phyloP scores from a whole-genome alignment of 805 yeast species.

The Myxozyma melibiosi region DNA sequence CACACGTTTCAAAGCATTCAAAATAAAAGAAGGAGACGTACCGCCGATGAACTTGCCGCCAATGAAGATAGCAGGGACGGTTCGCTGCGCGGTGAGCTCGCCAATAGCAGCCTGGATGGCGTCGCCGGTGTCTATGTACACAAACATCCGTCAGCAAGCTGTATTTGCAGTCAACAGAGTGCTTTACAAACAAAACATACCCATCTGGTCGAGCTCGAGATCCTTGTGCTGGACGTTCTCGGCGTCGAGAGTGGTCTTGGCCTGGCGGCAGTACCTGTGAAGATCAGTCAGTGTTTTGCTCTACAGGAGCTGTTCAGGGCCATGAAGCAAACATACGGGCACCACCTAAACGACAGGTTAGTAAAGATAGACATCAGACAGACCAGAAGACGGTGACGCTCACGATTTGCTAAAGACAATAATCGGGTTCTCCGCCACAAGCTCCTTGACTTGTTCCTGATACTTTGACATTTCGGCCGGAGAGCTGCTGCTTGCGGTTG shows the following conservation, averaged over 20 bases:
- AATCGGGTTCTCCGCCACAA: constrained; percentile 66
- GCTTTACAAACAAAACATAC: constrained; percentile 26
- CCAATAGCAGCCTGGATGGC: constrained; percentile 78
- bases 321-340: constrained; percentile 27
- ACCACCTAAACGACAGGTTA: constrained; percentile 14
- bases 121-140: constrained; percentile 61
- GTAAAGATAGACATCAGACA: constrained; percentile 33
- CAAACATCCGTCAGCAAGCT: not conserved
- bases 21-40: constrained; percentile 7
- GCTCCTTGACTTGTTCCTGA: constrained; percentile 48
- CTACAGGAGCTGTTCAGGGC: not conserved
- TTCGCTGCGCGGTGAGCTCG: constrained; percentile 82
- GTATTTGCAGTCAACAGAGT: constrained; percentile 20
- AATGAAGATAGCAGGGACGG: constrained; percentile 92
- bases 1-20: not conserved
- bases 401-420: constrained; percentile 81
- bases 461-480: constrained; percentile 27
- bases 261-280: constrained; percentile 47
- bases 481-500: constrained; percentile 9
- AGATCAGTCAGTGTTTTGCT: not conserved
- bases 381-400: constrained; percentile 51
- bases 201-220: constrained; percentile 39
- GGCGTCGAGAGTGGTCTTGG: constrained; percentile 48
- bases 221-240: constrained; percentile 50
- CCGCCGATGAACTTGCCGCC: constrained; percentile 95